Conservation (phyloP, 192 early-diverging fungal species). For the Pilaira anomala region DNA sequence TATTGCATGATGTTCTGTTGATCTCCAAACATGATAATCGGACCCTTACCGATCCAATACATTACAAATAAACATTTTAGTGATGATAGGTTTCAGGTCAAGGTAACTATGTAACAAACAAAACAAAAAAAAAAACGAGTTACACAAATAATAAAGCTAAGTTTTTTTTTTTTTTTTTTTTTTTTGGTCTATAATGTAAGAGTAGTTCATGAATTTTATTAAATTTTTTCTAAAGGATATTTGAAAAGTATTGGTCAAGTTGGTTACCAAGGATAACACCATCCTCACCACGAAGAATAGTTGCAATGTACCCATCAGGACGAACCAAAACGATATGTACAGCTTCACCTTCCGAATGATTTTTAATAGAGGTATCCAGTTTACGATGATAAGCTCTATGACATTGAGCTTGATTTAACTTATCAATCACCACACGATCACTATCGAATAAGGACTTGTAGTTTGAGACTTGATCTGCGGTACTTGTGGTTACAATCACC, state of each 20-base stretch:
- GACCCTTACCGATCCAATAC: too few species aligned
- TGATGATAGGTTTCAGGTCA: too few species aligned
- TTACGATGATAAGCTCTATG: conserved; percentile 16
- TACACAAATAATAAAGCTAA: too few species aligned
- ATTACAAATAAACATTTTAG: too few species aligned
- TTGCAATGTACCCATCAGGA: conserved; percentile 31
- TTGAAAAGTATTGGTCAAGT: not conserved
- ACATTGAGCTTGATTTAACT: conserved; percentile 30
- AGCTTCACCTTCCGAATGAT: not conserved
- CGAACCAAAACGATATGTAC: conserved; percentile 16
- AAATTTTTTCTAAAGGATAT: not conserved
- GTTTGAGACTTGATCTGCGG: conserved; percentile 2
- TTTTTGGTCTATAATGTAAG: too few species aligned
- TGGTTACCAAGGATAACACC: not conserved
- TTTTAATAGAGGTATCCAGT: too few species aligned
- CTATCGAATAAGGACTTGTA: not conserved
- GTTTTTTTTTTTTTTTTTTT: too few species aligned
- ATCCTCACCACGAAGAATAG: conserved; percentile 1
- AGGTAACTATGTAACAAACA: too few species aligned
- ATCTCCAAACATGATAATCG: too few species aligned
- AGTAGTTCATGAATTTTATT: too few species aligned
- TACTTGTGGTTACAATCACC: conserved; percentile 15
- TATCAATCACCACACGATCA: conserved; percentile 22
- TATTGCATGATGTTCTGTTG: too few species aligned
- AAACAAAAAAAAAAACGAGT: too few species aligned